Conservation (phyloP, 1,284 basidiomycete species). For the Boletus albobrunnescens region DNA sequence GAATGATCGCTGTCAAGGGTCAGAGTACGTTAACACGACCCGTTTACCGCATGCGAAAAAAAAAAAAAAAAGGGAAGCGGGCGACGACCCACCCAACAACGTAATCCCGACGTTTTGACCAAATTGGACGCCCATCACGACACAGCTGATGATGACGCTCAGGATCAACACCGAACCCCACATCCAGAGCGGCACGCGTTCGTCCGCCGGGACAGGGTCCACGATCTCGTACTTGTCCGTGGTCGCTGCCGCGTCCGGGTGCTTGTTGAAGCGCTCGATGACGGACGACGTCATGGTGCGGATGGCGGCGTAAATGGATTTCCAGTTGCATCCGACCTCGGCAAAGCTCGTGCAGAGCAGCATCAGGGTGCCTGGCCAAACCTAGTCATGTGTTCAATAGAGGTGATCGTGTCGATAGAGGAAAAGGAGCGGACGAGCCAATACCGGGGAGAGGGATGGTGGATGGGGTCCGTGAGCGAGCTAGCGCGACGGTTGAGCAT, state of each 20-base stretch:
- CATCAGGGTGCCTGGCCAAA: conserved; percentile 65
- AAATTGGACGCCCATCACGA: conserved; percentile 55
- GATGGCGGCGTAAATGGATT: conserved; percentile 8
- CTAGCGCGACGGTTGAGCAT: neutral
- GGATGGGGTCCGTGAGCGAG: conserved; percentile 9
- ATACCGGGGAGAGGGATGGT: conserved; percentile 8
- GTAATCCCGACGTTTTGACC: conserved; percentile 57
- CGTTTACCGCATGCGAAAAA: neutral
- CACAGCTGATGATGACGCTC: conserved; percentile 50
- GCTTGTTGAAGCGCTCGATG: neutral
- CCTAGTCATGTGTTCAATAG: conserved; percentile 11
- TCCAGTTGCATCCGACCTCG: conserved; percentile 41
- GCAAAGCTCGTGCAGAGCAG: conserved; percentile 50
- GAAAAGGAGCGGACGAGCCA: neutral
- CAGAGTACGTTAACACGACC: neutral
- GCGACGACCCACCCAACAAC: conserved; percentile 35
- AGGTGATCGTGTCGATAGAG: neutral
- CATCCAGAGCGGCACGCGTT: conserved; percentile 55
- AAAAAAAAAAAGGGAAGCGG: neutral
- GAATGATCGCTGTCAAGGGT: conserved; percentile 10
- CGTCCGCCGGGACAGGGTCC: conserved; percentile 40
- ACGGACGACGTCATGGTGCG: conserved; percentile 3
- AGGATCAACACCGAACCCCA: conserved; percentile 51
- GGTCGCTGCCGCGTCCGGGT: neutral
- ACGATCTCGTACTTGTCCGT: conserved; percentile 31